Evolutionary conservation across 495 filamentous ascomycete genomes (phyloP).

Genomic region (Neurospora sp.): DNA sequence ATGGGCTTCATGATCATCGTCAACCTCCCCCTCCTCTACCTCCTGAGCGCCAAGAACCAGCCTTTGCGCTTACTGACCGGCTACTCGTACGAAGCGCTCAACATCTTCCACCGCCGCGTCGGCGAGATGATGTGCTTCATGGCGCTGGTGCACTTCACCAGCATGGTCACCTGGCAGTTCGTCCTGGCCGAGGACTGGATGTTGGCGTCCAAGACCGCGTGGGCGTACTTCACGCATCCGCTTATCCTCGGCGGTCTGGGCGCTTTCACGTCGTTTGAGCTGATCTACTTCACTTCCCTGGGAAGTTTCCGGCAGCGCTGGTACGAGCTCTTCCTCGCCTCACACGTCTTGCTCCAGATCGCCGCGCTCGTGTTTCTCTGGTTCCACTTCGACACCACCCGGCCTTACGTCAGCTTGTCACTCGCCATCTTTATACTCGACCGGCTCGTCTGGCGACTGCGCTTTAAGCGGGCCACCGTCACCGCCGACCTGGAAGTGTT

Average conservation of each 20-base stretch:
- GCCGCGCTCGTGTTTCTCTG: constrained; percentile 42
- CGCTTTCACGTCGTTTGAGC: constrained; percentile 45
- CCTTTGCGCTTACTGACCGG: constrained; percentile 48
- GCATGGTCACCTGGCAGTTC: constrained; percentile 36
- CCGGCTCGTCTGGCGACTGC: constrained; percentile 44
- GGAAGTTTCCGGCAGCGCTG: constrained; percentile 17
- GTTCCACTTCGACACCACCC: constrained; percentile 37
- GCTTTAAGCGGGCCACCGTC: constrained; percentile 31
- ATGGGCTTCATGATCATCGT: constrained; percentile 40
- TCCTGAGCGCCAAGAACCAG: constrained; percentile 54
- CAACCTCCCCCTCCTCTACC: constrained; percentile 51
- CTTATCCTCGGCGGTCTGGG: constrained; percentile 26
- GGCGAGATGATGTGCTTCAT: constrained; percentile 24
- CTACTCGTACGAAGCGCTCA: constrained; percentile 53
- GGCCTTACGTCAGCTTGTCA: constrained; percentile 11
- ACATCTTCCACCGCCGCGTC: constrained; percentile 44
- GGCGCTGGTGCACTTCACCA: constrained; percentile 21
- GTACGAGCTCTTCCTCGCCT: constrained; percentile 20
- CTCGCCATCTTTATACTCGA: constrained; percentile 48
- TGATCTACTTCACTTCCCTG: constrained; percentile 40
- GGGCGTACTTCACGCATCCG: constrained; percentile 18
- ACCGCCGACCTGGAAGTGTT: constrained; percentile 35
- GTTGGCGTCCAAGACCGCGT: constrained; percentile 2
- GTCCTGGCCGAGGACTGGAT: constrained; percentile 20
- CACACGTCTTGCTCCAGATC: constrained; percentile 44